phyloP scores from a whole-genome alignment of 2,329 filamentous ascomycete species.

The Sarocladiaceae sp. region DNA sequence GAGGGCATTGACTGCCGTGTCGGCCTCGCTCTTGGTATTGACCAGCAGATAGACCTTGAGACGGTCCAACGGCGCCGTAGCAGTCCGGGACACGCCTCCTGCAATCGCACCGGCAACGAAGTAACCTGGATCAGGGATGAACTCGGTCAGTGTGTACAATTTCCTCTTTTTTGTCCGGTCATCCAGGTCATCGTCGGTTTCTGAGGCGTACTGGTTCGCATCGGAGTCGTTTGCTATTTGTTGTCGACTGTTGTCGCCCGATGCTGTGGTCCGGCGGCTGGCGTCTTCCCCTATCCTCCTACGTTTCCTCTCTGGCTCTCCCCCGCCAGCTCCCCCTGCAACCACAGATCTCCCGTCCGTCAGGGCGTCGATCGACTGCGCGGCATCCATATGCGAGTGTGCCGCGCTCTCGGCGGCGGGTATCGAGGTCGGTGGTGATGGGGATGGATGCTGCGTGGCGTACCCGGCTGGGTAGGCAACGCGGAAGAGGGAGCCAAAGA shows the following conservation, averaged over 20 bases:
- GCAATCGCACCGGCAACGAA: conserved; percentile 94
- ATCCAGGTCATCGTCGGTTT: conserved; percentile 24
- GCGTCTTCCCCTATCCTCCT: conserved; percentile 1
- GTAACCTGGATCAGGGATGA: conserved; percentile 89
- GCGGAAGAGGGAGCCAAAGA: conserved; percentile 73
- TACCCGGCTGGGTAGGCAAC: conserved; percentile 46
- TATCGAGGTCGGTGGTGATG: conserved; percentile 10
- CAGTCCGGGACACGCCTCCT: conserved; percentile 90
- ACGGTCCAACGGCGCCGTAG: conserved; percentile 92
- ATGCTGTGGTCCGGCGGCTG: conserved; percentile 14
- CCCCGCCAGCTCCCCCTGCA: not conserved
- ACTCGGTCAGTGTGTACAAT: conserved; percentile 53
- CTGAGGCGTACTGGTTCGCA: conserved; percentile 27
- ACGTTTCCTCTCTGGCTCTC: conserved; percentile 9
- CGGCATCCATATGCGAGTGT: conserved; percentile 6
- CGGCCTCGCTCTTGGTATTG: conserved; percentile 55
- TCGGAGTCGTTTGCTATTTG: conserved; percentile 15
- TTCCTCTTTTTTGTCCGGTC: conserved; percentile 28
- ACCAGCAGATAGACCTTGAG: conserved; percentile 97
- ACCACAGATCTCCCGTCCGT: conserved; percentile 4
- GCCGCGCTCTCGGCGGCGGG: not conserved
- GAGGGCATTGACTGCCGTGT: conserved; percentile 58
- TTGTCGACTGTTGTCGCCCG: conserved; percentile 30
- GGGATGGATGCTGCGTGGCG: conserved; percentile 7
- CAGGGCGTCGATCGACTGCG: not conserved